Evolutionary conservation across 805 yeast genomes (phyloP).

Genomic region (Brettanomyces custersianus): DNA sequence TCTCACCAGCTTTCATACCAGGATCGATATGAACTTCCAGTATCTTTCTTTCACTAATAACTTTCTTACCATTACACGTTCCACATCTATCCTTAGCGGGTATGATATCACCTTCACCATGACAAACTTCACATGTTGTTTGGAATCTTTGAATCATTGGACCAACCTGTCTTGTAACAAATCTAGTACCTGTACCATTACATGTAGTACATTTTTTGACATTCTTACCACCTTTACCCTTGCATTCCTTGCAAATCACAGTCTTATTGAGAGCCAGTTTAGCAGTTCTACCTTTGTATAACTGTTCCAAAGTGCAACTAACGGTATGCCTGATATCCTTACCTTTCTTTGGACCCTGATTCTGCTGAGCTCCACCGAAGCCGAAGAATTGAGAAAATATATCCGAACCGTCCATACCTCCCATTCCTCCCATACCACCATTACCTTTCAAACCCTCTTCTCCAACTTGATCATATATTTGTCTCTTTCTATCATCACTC

Average conservation of each 20-base stretch:
- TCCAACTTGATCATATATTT: conserved; percentile 82
- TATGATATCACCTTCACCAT: conserved; percentile 85
- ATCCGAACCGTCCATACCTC: conserved; percentile 42
- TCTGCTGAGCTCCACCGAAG: conserved; percentile 49
- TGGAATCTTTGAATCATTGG: conserved; percentile 98
- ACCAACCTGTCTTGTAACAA: conserved; percentile 97
- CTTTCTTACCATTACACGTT: conserved; percentile 82
- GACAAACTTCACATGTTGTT: conserved; percentile 85
- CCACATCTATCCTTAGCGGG: conserved; percentile 84
- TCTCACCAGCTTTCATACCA: conserved; percentile 95
- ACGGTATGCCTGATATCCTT: conserved; percentile 87
- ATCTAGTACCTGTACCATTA: conserved; percentile 85
- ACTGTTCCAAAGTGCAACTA: conserved; percentile 80
- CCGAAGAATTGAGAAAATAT: conserved; percentile 53
- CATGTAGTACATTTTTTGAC: conserved; percentile 83
- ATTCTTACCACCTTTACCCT: conserved; percentile 93
- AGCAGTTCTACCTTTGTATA: conserved; percentile 88
- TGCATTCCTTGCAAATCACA: conserved; percentile 77
- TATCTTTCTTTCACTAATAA: conserved; percentile 79
- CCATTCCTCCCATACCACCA: conserved; percentile 55
- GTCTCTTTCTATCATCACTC: conserved; percentile 82
- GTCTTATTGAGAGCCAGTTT: conserved; percentile 93
- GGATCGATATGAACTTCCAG: conserved; percentile 91
- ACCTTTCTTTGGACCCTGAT: conserved; percentile 81
- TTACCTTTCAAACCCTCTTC: conserved; percentile 83